Evolutionary conservation across 2,329 filamentous ascomycete genomes (phyloP), one percentile per base, ranked within the genome.

Genomic region (Thelonectria discophora): DNA sequence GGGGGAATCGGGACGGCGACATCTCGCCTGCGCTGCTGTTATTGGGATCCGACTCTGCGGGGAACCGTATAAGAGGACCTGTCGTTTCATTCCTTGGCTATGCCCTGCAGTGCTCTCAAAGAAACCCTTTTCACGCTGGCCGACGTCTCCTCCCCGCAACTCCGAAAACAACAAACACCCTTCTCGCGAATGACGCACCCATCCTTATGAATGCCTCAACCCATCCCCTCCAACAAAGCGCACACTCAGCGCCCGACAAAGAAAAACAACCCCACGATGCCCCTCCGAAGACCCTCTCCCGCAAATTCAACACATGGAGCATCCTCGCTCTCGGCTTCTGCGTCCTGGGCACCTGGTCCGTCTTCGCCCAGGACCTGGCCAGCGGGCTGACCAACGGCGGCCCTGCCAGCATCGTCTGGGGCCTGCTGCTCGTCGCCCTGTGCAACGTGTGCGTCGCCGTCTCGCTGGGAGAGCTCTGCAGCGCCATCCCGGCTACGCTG

Each of bases 401-500:
- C 0, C 79, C 84, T 0, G 75, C 85, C 11, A 79, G 78, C 46
- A 84, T 86, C 45, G 78, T 86, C 52, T 86, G 84, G 84, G 83
- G 84, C 1, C 73, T 86, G 11, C 74, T 79, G 15, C 76, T 86
- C 34, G 84, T 85, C 58, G 81, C 81, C 1, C 58, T 76, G 10
- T 86, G 83, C 67, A 84, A 84, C 55, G 61, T 83, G 0, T 84
- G 82, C 54, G 82, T 86, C 21, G 84, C 82, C 15, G 64, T 84
- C 7, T 86, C 84, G 0, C 74, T 87, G 7, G 84, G 83, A 45
- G 85, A 87, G 65, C 74, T 87, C 30, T 81, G 80, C 69, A 86
- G 83, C 66, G 81, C 79, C 57, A 87, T 87, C 84, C 85, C 85
- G 2, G 87, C 85, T 0, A 84, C 85, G 0, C 75, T 87, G 1